Evolutionary conservation across 306 rosid genomes (phyloP).

Genomic region (Trifolium subterraneum): DNA sequence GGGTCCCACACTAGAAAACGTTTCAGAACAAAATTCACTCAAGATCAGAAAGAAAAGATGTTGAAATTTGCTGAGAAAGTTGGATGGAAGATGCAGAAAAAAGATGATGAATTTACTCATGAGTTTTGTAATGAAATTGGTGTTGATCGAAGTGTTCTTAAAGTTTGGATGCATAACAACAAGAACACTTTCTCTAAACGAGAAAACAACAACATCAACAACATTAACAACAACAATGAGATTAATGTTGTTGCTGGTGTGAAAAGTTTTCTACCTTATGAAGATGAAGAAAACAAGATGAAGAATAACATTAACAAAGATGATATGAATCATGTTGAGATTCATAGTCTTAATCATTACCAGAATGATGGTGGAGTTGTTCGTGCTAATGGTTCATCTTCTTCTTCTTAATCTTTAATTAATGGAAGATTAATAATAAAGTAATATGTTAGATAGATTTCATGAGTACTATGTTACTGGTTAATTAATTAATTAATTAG

Average conservation of each 20-base stretch:
- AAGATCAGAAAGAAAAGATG: constrained; percentile 95
- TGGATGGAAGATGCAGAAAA: constrained; percentile 95
- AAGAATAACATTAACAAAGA: neutral
- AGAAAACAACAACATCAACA: constrained; percentile 29
- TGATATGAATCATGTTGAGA: constrained; percentile 5
- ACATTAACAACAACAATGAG: neutral
- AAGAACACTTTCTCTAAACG: constrained; percentile 66
- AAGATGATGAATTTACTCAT: constrained; percentile 64
- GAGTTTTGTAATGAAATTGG: constrained; percentile 76
- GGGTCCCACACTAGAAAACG: constrained; percentile 53
- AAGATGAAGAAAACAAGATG: constrained; percentile 39
- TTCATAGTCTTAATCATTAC: constrained; percentile 37
- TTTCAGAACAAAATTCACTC: constrained; percentile 77
- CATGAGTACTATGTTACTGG: constrained; percentile 32
- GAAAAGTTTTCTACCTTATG: constrained; percentile 8
- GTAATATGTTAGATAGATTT: constrained; percentile 54
- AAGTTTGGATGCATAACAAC: constrained; percentile 99
- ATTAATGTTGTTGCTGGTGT: constrained; percentile 39
- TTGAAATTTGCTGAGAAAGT: constrained; percentile 75
- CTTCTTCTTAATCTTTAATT: constrained; percentile 73
- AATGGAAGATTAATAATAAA: constrained; percentile 8
- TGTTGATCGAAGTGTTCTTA: constrained; percentile 73
- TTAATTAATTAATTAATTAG: constrained; percentile 51
- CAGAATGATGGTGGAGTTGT: constrained; percentile 40
- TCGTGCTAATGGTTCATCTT: constrained; percentile 82